Evolutionary conservation across 1,284 basidiomycete genomes (phyloP).

Genomic region (Tetrapyrgos nigripes): DNA sequence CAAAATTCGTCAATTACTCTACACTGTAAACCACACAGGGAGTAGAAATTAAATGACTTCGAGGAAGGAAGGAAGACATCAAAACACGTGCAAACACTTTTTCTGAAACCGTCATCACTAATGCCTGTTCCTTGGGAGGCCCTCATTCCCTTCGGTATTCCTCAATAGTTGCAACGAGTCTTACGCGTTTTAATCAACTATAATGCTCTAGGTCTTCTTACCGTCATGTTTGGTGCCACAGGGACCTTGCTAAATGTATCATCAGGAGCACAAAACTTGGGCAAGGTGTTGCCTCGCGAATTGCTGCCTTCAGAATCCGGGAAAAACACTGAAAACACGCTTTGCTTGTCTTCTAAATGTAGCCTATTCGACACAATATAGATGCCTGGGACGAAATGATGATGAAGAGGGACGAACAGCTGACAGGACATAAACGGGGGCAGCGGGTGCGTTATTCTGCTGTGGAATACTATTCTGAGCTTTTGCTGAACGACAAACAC

Average conservation of each 20-base stretch:
- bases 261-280: slow-evolving; percentile 82
- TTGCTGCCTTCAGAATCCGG: neutral
- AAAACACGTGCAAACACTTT: slow-evolving; percentile 13
- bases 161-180: neutral
- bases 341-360: slow-evolving; percentile 6
- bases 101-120: slow-evolving; percentile 39
- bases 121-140: slow-evolving; percentile 97
- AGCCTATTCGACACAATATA: slow-evolving; percentile 86
- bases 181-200: slow-evolving; percentile 6
- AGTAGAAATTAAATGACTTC: too few species aligned
- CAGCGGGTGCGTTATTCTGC: slow-evolving; percentile 70
- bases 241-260: slow-evolving; percentile 86
- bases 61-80: neutral
- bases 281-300: slow-evolving; percentile 71
- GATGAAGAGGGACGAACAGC: slow-evolving; percentile 87
- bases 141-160: slow-evolving; percentile 88
- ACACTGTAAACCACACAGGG: too few species aligned
- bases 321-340: neutral
- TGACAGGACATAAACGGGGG: slow-evolving; percentile 89
- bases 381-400: slow-evolving; percentile 95
- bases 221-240: slow-evolving; percentile 87
- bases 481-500: neutral
- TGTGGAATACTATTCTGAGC: neutral
- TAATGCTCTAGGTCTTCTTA: slow-evolving; percentile 71
- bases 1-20: too few species aligned